A percentile compares a stretch with the other conserved stretches of the same genome.
Evolutionary conservation across 2,329 filamentous ascomycete genomes (phyloP).

Genomic region (Alternaria sp.): DNA sequence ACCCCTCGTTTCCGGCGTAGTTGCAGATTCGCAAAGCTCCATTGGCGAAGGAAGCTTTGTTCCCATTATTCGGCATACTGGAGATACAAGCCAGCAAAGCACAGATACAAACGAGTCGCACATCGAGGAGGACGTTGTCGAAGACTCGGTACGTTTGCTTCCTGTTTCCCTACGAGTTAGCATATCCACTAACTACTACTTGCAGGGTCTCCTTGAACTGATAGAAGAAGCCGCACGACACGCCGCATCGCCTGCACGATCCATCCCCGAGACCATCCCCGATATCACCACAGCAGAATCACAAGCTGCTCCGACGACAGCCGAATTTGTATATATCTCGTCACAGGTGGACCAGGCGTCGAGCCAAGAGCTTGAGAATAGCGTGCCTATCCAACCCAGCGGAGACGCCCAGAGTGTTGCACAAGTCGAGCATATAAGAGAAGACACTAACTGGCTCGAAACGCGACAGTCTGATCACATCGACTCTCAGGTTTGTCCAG

Average conservation of each 20-base stretch:
- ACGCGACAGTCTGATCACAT: neutral
- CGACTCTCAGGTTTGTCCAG: neutral
- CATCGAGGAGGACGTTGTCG: slow-evolving; percentile 8
- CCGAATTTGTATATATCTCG: slow-evolving; percentile 8
- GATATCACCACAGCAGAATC: slow-evolving; percentile 24
- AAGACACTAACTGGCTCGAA: neutral
- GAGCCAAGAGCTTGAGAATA: neutral
- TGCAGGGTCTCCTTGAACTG: slow-evolving; percentile 25
- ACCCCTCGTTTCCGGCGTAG: slow-evolving; percentile 25
- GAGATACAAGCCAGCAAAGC: slow-evolving; percentile 15
- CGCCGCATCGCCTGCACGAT: slow-evolving; percentile 28
- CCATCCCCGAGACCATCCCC: slow-evolving; percentile 40
- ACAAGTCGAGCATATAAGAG: neutral
- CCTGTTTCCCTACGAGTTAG: neutral
- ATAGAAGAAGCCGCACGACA: slow-evolving; percentile 19
- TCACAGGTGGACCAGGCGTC: slow-evolving; percentile 6
- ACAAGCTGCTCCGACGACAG: slow-evolving; percentile 10
- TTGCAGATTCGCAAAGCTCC: slow-evolving; percentile 41
- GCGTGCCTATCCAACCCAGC: neutral
- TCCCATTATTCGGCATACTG: slow-evolving; percentile 31
- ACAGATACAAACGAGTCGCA: slow-evolving; percentile 10
- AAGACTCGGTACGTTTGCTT: slow-evolving; percentile 20
- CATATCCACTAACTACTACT: slow-evolving; percentile 13
- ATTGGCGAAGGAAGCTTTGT: slow-evolving; percentile 33
- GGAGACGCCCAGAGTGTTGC: neutral